Percentiles rank a stretch among this genome's conserved stretches.
These are phyloP conservation scores for Dipodascus albidus DNA, from an alignment of 805 yeast genomes.

Conservation along the genomic window DNA sequence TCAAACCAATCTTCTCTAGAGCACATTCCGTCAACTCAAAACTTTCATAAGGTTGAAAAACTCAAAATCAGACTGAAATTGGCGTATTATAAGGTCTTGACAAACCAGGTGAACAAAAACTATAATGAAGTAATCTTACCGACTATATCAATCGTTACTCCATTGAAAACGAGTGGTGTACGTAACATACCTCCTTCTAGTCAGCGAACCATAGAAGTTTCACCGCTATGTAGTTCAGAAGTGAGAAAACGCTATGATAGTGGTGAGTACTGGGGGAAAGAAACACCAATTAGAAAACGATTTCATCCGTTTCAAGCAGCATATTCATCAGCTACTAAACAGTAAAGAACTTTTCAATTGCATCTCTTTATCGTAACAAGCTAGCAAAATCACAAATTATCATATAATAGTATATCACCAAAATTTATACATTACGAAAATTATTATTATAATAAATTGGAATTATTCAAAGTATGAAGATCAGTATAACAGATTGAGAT, in stretches of 20 bases:
- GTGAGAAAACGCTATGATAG: background rate
- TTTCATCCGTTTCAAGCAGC: background rate
- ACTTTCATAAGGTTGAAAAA: conserved; percentile 17
- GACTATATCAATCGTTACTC: background rate
- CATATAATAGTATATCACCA: too few species aligned
- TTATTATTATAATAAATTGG: too few species aligned
- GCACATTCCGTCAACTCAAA: background rate
- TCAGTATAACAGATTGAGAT: too few species aligned
- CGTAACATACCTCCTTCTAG: background rate
- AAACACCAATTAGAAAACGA: background rate
- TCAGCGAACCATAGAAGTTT: background rate
- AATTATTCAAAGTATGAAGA: too few species aligned
- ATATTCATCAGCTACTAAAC: background rate
- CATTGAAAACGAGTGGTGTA: background rate
- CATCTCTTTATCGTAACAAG: too few species aligned
- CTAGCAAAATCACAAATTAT: too few species aligned
- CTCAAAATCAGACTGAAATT: conserved; percentile 22
- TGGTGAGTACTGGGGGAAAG: background rate
- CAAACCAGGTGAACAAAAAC: conserved; percentile 16
- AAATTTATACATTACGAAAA: too few species aligned
- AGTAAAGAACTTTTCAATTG: too few species aligned
- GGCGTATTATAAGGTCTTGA: conserved; percentile 26
- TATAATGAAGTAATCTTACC: background rate
- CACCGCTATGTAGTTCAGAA: background rate
- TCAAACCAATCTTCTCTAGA: background rate